Conservation (phyloP, 371 early-diverging fungal genomes). For the Saksenaea vasiformis region DNA sequence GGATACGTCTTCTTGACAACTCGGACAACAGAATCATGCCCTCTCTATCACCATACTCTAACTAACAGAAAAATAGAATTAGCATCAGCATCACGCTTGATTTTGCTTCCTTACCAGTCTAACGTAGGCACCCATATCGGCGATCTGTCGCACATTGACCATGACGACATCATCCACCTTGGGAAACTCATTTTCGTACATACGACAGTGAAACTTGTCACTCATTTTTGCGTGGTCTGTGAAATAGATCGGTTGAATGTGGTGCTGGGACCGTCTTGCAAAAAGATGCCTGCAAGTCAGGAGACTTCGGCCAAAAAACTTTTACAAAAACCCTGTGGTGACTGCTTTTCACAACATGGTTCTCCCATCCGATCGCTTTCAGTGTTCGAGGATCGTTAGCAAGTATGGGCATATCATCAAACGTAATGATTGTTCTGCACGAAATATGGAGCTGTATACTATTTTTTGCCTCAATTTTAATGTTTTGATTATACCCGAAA, state of each 20-base stretch:
- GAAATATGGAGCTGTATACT: too few species aligned
- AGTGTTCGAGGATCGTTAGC: too few species aligned
- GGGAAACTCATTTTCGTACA: slow-evolving; percentile 96
- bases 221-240: slow-evolving; percentile 23
- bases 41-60: slow-evolving; percentile 91
- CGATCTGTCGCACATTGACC: slow-evolving; percentile 97
- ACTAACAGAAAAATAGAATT: slow-evolving; percentile 24
- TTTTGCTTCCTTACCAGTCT: slow-evolving; percentile 65
- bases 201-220: slow-evolving; percentile 73
- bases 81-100: not conserved
- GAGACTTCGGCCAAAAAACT: not conserved
- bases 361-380: too few species aligned
- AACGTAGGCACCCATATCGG: slow-evolving; percentile 98
- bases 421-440: too few species aligned
- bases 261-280: slow-evolving; percentile 2
- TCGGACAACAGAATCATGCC: slow-evolving; percentile 98
- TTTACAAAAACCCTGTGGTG: too few species aligned
- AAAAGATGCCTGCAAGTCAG: not conserved
- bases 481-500: too few species aligned
- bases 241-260: not conserved
- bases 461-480: too few species aligned
- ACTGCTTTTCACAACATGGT: too few species aligned
- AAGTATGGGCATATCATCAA: too few species aligned
- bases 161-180: slow-evolving; percentile 98
- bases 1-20: slow-evolving; percentile 96